Conservation (phyloP, 331 rosid species). For the Acacia concinna region DNA sequence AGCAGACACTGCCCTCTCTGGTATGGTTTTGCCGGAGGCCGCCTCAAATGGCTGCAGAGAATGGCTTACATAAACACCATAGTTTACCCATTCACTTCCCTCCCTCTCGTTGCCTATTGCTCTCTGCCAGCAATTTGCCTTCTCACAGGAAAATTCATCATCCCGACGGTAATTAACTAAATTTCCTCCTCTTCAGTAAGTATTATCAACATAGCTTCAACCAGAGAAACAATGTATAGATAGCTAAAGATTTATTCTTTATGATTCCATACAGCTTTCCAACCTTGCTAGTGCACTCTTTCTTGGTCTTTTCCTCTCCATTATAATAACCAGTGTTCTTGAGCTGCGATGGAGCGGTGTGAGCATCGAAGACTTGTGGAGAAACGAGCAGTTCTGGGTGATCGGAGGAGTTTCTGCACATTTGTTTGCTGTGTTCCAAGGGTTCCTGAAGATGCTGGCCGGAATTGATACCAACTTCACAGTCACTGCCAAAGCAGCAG, state of each 20-base stretch:
- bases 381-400: constrained; percentile 98
- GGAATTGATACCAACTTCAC: constrained; percentile 95
- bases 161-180: constrained; percentile 76
- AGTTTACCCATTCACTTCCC: constrained; percentile 93
- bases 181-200: constrained; percentile 19
- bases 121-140: constrained; percentile 93
- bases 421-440: constrained; percentile 95
- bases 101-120: constrained; percentile 92
- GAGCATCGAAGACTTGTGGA: constrained; percentile 79
- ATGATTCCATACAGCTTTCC: constrained; percentile 69
- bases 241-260: constrained; percentile 5
- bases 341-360: constrained; percentile 97
- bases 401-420: constrained; percentile 98
- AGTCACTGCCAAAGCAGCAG: constrained; percentile 83
- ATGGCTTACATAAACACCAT: constrained; percentile 92
- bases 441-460: constrained; percentile 85
- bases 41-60: constrained; percentile 87
- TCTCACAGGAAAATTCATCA: constrained; percentile 94
- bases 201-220: background rate
- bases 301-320: constrained; percentile 93
- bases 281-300: constrained; percentile 86
- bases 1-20: constrained; percentile 99
- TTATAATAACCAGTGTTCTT: constrained; percentile 72
- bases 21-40: constrained; percentile 97
- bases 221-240: background rate